These are phyloP conservation scores for Neurospora sp. DNA, from an alignment of 495 filamentous ascomycete species.

Conservation along the genomic window DNA sequence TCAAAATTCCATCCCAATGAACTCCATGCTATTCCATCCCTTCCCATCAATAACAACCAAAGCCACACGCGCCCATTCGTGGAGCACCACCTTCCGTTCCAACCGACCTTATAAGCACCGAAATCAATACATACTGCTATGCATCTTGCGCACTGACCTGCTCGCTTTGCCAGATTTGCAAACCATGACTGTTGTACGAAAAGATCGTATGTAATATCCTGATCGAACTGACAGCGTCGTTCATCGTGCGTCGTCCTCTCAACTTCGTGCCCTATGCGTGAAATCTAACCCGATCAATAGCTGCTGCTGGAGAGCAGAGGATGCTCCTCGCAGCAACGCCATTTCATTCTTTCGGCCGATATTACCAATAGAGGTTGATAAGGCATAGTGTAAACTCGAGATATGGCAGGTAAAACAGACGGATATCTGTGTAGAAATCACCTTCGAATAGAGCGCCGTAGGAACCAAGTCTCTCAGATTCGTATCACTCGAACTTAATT, in stretches of 20 bases:
- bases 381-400: not conserved
- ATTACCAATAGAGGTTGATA: not conserved
- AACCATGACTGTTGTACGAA: not conserved
- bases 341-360: not conserved
- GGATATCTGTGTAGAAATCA: not conserved
- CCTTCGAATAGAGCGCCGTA: not conserved
- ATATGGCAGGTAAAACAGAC: not conserved
- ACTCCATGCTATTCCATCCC: conserved; percentile 1
- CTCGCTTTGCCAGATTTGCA: not conserved
- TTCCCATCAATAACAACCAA: not conserved
- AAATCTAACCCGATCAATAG: not conserved
- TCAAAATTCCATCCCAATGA: not conserved
- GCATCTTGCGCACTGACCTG: not conserved
- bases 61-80: not conserved
- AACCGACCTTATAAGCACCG: not conserved
- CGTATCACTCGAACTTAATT: not conserved
- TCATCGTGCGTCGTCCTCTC: not conserved
- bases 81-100: not conserved
- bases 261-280: not conserved
- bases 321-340: not conserved
- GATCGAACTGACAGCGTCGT: not conserved
- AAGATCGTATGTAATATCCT: not conserved
- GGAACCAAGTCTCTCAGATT: not conserved
- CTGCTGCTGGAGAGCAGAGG: not conserved
- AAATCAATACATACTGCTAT: not conserved